Evolutionary conservation across 1,284 basidiomycete species (phyloP), one percentile per base, ranked within the genome.

Genomic region (Apiotrichum mycotoxinovorans): DNA sequence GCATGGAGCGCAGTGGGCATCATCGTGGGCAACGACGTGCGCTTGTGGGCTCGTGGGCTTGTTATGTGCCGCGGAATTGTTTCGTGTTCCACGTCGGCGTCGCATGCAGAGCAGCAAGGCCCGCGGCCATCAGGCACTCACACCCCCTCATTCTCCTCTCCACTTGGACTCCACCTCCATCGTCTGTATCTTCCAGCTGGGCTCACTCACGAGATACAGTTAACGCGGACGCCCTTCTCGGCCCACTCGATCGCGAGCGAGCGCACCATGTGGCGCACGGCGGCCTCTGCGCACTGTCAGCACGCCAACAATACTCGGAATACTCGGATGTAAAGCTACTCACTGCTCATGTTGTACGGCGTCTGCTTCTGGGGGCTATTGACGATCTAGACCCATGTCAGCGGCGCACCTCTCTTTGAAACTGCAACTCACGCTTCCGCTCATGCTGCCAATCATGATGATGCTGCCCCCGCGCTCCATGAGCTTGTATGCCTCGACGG

Each of bases 311-410:
- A 12, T 30, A 30, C 5, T 12, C 30, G 30, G 30, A 30, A 30
- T 30, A 30, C n/a, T n/a, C n/a, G n/a, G n/a, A 2, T 3, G 23
- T 15, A 2, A 7, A 15, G 22, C 23, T 12, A 70, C 71, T 22
- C 35, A 73, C 72, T 94, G 44, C 91, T 93, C n/a, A 90, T 88
- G 76, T 97, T 98, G 79, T 98, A 98, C 0, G 94, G 93, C 1
- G 90, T 89, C 82, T 98, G 94, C 38, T 84, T 85, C 83, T 96
- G 81, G 59, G 91, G 91, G 56, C 88, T 83, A 77, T 93, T 93
- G 73, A 93, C 82, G 62, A 93, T 85, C 89, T 91, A 69, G n/a
- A n/a, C 8, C 7, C 7, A 12, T 2, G 41, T 55, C 53, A 56
- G 60, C 56, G 62, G 33, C 33, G 8, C 34, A n/a, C 9, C 18